Percentiles rank a stretch among this genome's conserved stretches.
These are phyloP conservation scores for Houttuynia cordata DNA, from an alignment of 164 flowering plant genomes.

Conservation along the genomic window DNA sequence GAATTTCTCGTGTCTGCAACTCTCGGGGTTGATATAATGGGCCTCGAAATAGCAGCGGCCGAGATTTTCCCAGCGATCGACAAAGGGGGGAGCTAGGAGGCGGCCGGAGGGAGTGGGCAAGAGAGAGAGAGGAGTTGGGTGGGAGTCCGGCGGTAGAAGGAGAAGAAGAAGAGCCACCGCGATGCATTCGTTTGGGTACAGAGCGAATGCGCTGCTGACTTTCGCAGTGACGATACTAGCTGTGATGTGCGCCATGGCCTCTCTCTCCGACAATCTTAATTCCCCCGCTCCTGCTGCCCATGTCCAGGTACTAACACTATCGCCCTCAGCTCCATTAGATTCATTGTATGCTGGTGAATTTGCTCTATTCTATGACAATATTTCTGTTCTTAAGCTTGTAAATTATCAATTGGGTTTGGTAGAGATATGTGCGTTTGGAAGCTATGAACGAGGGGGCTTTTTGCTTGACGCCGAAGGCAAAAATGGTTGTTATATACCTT, in stretches of 20 bases:
- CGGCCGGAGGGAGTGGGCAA: not conserved
- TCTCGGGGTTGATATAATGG: not conserved
- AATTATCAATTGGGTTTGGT: too few relatives aligned
- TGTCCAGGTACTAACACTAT: slow-evolving; percentile 34
- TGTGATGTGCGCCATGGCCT: slow-evolving; percentile 63
- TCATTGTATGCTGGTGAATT: too few relatives aligned
- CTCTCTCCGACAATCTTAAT: slow-evolving; percentile 72
- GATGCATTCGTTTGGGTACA: slow-evolving; percentile 78
- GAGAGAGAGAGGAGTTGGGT: not conserved
- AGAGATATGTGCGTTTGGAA: too few relatives aligned
- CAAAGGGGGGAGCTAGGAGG: not conserved
- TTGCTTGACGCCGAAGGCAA: too few relatives aligned
- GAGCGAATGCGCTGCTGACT: slow-evolving; percentile 71
- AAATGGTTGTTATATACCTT: too few relatives aligned
- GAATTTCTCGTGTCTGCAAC: not conserved
- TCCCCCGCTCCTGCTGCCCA: slow-evolving; percentile 52
- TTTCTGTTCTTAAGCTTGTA: too few relatives aligned
- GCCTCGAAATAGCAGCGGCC: too few relatives aligned
- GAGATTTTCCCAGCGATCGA: not conserved
- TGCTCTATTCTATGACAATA: too few relatives aligned
- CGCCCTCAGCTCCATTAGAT: not conserved
- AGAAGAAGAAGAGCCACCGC: slow-evolving; percentile 6
- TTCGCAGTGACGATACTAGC: slow-evolving; percentile 72
- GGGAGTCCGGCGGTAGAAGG: not conserved
- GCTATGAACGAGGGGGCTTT: too few relatives aligned